Evolutionary conservation across 805 yeast species (phyloP).

Genomic region (Saccharomycopsis oosterbeekiorum): DNA sequence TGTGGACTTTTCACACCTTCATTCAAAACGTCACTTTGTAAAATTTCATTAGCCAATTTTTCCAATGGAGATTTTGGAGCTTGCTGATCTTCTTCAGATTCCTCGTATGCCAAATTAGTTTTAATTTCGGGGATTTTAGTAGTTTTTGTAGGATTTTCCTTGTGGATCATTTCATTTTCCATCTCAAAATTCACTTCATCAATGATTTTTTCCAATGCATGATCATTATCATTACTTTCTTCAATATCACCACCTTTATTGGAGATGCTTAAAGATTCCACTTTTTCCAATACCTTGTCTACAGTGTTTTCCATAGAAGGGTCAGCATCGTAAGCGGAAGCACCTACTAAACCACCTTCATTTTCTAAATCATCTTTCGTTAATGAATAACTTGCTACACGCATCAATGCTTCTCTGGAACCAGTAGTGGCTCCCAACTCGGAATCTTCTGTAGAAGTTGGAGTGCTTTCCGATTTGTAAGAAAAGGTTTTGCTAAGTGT

Average conservation of each 20-base stretch:
- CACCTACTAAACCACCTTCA: slow-evolving; percentile 52
- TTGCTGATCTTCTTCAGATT: neutral
- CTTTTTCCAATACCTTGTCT: slow-evolving; percentile 16
- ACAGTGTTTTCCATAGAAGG: slow-evolving; percentile 17
- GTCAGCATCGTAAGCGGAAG: slow-evolving; percentile 23
- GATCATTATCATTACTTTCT: slow-evolving; percentile 1
- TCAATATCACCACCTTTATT: slow-evolving; percentile 12
- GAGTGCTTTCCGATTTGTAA: slow-evolving; percentile 9
- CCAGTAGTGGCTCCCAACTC: neutral
- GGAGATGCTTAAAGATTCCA: slow-evolving; percentile 10
- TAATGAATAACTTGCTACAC: slow-evolving; percentile 9
- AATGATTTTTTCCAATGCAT: slow-evolving; percentile 2
- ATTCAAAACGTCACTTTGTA: slow-evolving; percentile 1
- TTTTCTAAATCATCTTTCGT: slow-evolving; percentile 34
- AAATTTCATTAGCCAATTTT: slow-evolving; percentile 9
- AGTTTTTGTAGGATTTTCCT: neutral
- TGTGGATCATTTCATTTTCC: neutral
- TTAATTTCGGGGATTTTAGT: neutral
- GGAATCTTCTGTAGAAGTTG: neutral
- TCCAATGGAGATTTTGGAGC: slow-evolving; percentile 13
- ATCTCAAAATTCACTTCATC: slow-evolving; percentile 9
- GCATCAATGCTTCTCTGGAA: neutral
- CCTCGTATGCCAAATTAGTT: neutral
- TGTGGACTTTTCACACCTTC: neutral
- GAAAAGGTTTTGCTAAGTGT: slow-evolving; percentile 15